Conservation (phyloP, 2,329 filamentous ascomycete species). For the Daldinia eschscholtzii region DNA sequence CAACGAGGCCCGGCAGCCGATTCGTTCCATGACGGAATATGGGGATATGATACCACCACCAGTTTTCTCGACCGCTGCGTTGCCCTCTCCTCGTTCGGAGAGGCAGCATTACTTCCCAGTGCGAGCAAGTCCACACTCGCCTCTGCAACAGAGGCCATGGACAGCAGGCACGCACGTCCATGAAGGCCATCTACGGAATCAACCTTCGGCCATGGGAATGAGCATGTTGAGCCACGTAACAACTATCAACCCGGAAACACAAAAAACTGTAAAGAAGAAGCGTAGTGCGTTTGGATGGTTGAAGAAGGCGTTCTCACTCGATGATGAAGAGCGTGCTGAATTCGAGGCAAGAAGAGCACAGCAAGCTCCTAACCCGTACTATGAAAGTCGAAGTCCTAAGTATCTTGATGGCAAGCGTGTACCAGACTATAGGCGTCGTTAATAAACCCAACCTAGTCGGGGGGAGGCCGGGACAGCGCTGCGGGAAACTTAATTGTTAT, state of each 20-base stretch:
- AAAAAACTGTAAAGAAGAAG: slow-evolving; percentile 71
- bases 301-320: slow-evolving; percentile 75
- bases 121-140: slow-evolving; percentile 72
- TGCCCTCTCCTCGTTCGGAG: slow-evolving; percentile 65
- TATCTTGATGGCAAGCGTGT: slow-evolving; percentile 68
- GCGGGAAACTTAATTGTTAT: slow-evolving; percentile 13
- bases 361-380: slow-evolving; percentile 62
- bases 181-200: slow-evolving; percentile 58
- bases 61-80: slow-evolving; percentile 53
- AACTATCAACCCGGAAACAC: slow-evolving; percentile 57
- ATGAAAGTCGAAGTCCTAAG: slow-evolving; percentile 63
- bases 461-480: not conserved
- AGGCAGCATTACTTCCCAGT: slow-evolving; percentile 72
- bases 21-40: slow-evolving; percentile 52
- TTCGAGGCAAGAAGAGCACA: slow-evolving; percentile 69
- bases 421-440: slow-evolving; percentile 43
- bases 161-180: slow-evolving; percentile 60
- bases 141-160: slow-evolving; percentile 70
- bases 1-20: slow-evolving; percentile 56
- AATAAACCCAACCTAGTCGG: slow-evolving; percentile 7
- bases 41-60: slow-evolving; percentile 55
- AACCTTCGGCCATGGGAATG: slow-evolving; percentile 67
- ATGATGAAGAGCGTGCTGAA: slow-evolving; percentile 71
- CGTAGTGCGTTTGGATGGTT: slow-evolving; percentile 76
- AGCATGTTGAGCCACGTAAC: slow-evolving; percentile 70